Evolutionary conservation across 495 filamentous ascomycete species (phyloP).

Genomic region (Podospora tetraspora): DNA sequence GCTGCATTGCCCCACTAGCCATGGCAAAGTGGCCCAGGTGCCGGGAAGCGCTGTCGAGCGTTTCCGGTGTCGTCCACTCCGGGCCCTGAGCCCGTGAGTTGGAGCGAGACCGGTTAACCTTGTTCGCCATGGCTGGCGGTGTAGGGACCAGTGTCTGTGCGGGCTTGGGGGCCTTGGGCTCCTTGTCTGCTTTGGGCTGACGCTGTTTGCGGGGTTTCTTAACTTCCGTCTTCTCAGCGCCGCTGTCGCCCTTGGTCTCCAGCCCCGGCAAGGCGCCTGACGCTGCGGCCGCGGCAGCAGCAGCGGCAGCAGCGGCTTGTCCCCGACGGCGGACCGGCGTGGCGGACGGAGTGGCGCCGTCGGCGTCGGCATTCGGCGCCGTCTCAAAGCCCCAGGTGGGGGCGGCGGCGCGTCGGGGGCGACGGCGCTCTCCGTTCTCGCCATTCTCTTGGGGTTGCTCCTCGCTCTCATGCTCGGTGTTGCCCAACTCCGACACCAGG

Average conservation of each 20-base stretch:
- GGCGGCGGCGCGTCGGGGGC: constrained; percentile 50
- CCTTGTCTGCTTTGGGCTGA: constrained; percentile 40
- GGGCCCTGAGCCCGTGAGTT: constrained; percentile 37
- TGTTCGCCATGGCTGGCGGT: constrained; percentile 30
- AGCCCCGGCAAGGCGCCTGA: constrained; percentile 2
- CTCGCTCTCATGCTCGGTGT: constrained; percentile 50
- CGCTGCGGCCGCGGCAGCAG: constrained; percentile 22
- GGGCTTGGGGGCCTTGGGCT: constrained; percentile 26
- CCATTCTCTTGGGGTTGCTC: constrained; percentile 44
- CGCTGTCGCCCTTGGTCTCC: constrained; percentile 44
- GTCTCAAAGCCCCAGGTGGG: constrained; percentile 47
- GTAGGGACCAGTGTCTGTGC: constrained; percentile 39
- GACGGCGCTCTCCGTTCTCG: constrained; percentile 47
- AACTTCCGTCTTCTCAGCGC: constrained; percentile 50
- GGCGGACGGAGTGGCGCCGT: constrained; percentile 46
- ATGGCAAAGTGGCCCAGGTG: constrained; percentile 34
- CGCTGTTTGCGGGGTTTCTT: constrained; percentile 46
- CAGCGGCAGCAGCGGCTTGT: constrained; percentile 36
- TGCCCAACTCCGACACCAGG: constrained; percentile 69
- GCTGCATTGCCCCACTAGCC: constrained; percentile 32
- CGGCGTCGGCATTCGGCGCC: constrained; percentile 46
- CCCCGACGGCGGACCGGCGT: constrained; percentile 43
- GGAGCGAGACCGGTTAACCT: constrained; percentile 42
- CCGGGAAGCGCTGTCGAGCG: constrained; percentile 27
- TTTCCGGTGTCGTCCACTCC: constrained; percentile 35